Percentiles rank a stretch among this genome's conserved stretches.
These are phyloP conservation scores for Xenoacremonium recifei DNA, from an alignment of 2,329 filamentous ascomycete species.

Conservation along the genomic window DNA sequence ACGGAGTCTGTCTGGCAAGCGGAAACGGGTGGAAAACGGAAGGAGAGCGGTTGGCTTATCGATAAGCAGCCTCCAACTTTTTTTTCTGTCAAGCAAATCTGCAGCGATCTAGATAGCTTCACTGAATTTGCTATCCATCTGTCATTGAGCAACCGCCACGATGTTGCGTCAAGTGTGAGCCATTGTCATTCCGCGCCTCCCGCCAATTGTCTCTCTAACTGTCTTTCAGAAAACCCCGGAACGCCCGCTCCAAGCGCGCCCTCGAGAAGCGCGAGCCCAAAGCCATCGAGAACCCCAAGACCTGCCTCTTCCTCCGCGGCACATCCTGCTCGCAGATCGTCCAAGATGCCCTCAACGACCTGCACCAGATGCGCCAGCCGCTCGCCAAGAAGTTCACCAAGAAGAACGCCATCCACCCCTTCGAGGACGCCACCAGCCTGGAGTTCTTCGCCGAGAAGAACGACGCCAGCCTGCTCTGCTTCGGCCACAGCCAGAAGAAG, in stretches of 20 bases:
- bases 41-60: slow-evolving; percentile 25
- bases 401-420: slow-evolving; percentile 94
- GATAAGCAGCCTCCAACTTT: slow-evolving; percentile 34
- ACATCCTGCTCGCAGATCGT: slow-evolving; percentile 80
- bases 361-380: slow-evolving; percentile 81
- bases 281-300: slow-evolving; percentile 84
- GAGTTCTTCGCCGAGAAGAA: slow-evolving; percentile 98
- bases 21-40: too few relatives aligned
- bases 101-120: too few relatives aligned
- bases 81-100: slow-evolving; percentile 31
- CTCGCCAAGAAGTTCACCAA: slow-evolving; percentile 90
- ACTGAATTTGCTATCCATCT: too few relatives aligned
- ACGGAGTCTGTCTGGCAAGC: slow-evolving; percentile 3
- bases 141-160: too few relatives aligned
- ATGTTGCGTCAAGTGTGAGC: slow-evolving; percentile 53
- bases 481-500: slow-evolving; percentile 88
- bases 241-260: slow-evolving; percentile 89
- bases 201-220: too few relatives aligned
- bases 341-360: slow-evolving; percentile 80
- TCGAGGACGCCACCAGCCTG: slow-evolving; percentile 82
- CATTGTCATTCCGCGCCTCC: too few relatives aligned
- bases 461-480: slow-evolving; percentile 82
- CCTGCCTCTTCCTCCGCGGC: slow-evolving; percentile 83
- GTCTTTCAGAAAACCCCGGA: slow-evolving; percentile 54
- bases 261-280: slow-evolving; percentile 93